These are phyloP conservation scores for Trichosporon ovoides DNA, from an alignment of 1,284 basidiomycete genomes.

Conservation along the genomic window DNA sequence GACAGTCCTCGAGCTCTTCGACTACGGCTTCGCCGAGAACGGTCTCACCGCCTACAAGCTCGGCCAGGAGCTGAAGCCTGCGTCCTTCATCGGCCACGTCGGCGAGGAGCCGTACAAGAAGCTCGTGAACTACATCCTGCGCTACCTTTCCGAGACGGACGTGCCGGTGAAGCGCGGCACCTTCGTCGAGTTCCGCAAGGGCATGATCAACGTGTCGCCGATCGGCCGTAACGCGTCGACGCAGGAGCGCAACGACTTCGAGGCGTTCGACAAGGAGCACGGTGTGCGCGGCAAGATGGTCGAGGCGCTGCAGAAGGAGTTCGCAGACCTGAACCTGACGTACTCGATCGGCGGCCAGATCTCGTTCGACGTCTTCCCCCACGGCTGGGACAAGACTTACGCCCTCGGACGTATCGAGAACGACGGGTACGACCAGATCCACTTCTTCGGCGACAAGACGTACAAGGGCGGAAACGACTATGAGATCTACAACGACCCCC, in stretches of 20 bases:
- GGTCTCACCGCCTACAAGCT: conserved; percentile 85
- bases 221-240: conserved; percentile 91
- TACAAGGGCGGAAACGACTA: conserved; percentile 86
- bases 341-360: conserved; percentile 96
- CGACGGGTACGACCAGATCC: conserved; percentile 87
- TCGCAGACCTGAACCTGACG: conserved; percentile 78
- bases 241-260: conserved; percentile 66
- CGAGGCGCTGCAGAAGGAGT: conserved; percentile 71
- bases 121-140: conserved; percentile 86
- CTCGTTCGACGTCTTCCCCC: conserved; percentile 90
- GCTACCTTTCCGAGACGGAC: conserved; percentile 87
- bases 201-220: conserved; percentile 97
- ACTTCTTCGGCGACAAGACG: conserved; percentile 93
- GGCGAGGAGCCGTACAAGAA: conserved; percentile 94
- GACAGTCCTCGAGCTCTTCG: conserved; percentile 70
- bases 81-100: conserved; percentile 84
- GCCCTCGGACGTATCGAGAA: conserved; percentile 73
- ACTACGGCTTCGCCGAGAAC: conserved; percentile 93
- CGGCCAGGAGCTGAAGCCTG: conserved; percentile 65
- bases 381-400: conserved; percentile 95
- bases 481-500: conserved; percentile 77
- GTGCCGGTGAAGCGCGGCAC: conserved; percentile 94
- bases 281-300: conserved; percentile 72
- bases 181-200: conserved; percentile 92
- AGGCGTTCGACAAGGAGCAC: conserved; percentile 70